Evolutionary conservation across 192 early-diverging fungal genomes (phyloP), one percentile per base, ranked within the genome.

Genomic region (Backusella parvicylindrica): DNA sequence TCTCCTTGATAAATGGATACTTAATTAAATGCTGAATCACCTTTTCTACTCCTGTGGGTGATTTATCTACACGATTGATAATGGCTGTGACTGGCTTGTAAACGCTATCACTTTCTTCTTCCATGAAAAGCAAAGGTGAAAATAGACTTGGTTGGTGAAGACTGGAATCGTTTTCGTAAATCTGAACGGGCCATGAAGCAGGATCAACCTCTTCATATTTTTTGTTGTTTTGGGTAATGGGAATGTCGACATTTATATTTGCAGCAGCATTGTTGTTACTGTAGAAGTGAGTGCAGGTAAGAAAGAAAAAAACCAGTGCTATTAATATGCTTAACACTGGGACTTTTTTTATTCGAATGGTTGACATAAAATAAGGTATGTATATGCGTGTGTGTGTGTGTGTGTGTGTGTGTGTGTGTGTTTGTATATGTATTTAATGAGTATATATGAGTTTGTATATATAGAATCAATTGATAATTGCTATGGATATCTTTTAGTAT

Each of bases 1-100:
- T 89, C 41, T 89, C 83, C 36, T 87, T 87, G 60, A 89, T 82
- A 73, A 79, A 89, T 1, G 87, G 87, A 77, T 89, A 89, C 31
- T 82, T 85, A 11, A 72, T 75, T 18, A 89, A 37, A 43, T 83
- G 85, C 28, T 75, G 75, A 18, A 89, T 82, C 2, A 84, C 73
- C 18, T 79, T 21, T 33, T 84, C 70, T 16, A 89, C 69, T 13
- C 78, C 74, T 3, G 83, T 56, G 32, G 70, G 49, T 26, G n/a
- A 31, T 11, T 76, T 28, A 23, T 37, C 26, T 9, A 64, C 49
- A 33, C 75, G 63, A 30, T 41, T 26, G 11, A 89, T 16, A 7
- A 89, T 72, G 28, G 86, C 87, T 2, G 87, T 87, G 12, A 86
- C 83, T 4, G 84, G 81, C 2, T 64, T 73, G 26, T 60, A 60